Conservation (phyloP, 225 moss, liverwort and hornwort genomes). For the Neckera pumila region DNA sequence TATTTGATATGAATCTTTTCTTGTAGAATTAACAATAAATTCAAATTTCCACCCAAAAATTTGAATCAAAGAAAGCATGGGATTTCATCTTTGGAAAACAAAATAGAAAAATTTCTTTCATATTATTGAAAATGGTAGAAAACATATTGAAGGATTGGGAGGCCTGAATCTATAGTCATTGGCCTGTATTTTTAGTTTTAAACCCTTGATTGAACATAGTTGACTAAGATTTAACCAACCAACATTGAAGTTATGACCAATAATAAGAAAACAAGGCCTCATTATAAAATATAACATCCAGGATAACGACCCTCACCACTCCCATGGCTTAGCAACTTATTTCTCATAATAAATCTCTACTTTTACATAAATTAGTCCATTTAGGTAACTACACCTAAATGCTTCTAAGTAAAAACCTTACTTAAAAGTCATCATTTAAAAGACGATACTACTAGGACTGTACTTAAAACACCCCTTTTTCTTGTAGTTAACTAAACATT, state of each 20-base stretch:
- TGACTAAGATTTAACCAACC: neutral
- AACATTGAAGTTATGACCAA: neutral
- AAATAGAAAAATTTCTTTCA: neutral
- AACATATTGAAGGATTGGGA: neutral
- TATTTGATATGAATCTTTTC: neutral
- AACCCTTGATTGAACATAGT: neutral
- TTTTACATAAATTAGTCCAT: neutral
- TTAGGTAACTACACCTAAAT: neutral
- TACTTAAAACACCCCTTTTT: no score
- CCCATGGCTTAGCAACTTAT: fast-evolving
- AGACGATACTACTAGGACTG: no score
- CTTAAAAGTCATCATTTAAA: no score
- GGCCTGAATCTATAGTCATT: fast-evolving
- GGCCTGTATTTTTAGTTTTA: fast-evolving
- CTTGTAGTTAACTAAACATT: neutral
- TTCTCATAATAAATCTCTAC: neutral
- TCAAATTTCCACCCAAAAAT: neutral
- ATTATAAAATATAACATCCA: neutral
- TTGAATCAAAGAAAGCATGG: neutral
- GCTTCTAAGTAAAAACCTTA: no score
- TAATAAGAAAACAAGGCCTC: neutral
- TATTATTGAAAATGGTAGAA: neutral
- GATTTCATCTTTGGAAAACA: fast-evolving
- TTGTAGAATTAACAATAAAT: no score
- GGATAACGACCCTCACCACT: neutral